Base-by-base conservation (phyloP, 2,329 filamentous ascomycete genomes). In the Penicillium sp. region DNA sequence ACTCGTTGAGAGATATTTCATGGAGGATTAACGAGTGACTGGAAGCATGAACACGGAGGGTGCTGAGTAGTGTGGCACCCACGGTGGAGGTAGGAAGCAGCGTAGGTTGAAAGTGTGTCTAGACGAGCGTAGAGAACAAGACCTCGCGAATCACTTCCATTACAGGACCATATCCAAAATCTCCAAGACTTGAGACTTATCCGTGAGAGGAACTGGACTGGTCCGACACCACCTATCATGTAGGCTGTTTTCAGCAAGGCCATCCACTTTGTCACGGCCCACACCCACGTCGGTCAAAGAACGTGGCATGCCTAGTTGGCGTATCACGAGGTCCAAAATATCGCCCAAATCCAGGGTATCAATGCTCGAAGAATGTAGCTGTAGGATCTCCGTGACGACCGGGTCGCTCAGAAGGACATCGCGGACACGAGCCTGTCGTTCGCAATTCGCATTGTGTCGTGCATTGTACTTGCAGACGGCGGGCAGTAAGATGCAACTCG, bases 381-480 rank as follows among this genome's bases (percentile, higher is more conserved):
- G 45, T 43, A 79, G 62, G 0, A 75, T 55, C 0, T 64, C 57
- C 3, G 59, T 58, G 3, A 76, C 67, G 1, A 67, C 60, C 0
- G 57, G 47, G 11, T 72, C 65, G 3, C 55, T 48, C 58, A 73
- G 71, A 4, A 80, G 60, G 6, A 73, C 65, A 4, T 70, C 57
- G 6, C 62, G 59, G 1, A 76, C 63, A 2, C 62, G 63, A 8
- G 61, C 56, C 60, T 79, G 77, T 13, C 70, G 64, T 7, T 69
- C 67, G 7, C 63, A 61, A 28, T 73, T 74, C 3, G 69, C 68
- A 5, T 71, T 71, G 42, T 70, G 61, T 33, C 58, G 61, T 2
- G 68, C 66, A 48, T 83, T 84, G 57, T 71, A 83, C 57, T 76
- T 77, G 58, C 77, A 77, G 5, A 83, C 78, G 0, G 75, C 72